Evolutionary conservation across 345 rosid species (phyloP), one percentile per base, ranked within the genome.

Genomic region (Populus pruinosa): DNA sequence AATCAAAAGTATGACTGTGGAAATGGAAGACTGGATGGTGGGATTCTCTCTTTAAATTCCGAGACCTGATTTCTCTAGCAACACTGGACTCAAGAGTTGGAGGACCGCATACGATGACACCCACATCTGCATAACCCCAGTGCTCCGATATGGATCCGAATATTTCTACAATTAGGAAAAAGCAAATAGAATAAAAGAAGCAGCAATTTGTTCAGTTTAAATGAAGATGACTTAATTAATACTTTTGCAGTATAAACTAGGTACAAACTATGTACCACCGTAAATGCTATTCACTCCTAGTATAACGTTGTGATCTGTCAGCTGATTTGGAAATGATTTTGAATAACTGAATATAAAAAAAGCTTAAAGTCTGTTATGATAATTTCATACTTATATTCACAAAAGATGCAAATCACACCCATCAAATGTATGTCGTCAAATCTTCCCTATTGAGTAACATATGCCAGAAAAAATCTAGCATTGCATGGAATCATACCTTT

Each of bases 41-140:
- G 12, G 76, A 20, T 11, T 83, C 73, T 77, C 94, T 85, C 72
- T 77, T 79, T 11, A 89, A 25, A 80, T 85, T 89, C 72, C 83
- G 88, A 10, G 90, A 85, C 84, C 97, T 87, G 85, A 92, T 90
- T 78, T 90, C 95, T 84, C 81, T 83, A 35, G 98, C 99, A 65
- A 95, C 94, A 73, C 89, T 89, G 8, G 90, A 18, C 81, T 90
- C 91, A 33, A 94, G 97, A 74, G 86, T 78, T 44, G 91, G 82
- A 12, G 97, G 98, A 67, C 98, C 98, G 29, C 97, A 94, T 13
- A 93, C 90, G 3, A 93, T 85, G 2, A 91, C 98, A 13, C 99
- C 97, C n/a, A 89, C 87, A 65, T 95, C 94, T 14, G 88, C 97
- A 73, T 82, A 59, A 7, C 93, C 98, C 95, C 92, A 90, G 8